phyloP scores from a whole-genome alignment of 2,329 filamentous ascomycete genomes.

The Aspergillus novoparasiticus region DNA sequence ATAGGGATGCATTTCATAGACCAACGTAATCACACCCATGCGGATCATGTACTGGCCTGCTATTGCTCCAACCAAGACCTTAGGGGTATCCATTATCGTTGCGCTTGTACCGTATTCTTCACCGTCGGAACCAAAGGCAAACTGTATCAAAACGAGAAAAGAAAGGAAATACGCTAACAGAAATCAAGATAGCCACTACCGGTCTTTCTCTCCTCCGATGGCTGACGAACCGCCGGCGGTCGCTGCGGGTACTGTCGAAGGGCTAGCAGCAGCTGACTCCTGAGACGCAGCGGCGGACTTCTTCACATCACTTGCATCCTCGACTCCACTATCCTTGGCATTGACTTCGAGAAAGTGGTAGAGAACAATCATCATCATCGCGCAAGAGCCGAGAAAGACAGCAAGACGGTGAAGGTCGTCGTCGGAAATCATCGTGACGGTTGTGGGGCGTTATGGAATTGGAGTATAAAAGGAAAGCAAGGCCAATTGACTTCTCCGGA shows the following conservation, averaged over 20 bases:
- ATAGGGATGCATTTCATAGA: neutral
- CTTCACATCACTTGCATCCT: conserved; percentile 13
- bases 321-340: conserved; percentile 57
- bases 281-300: conserved; percentile 14
- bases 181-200: conserved; percentile 10
- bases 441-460: neutral
- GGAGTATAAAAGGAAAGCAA: neutral
- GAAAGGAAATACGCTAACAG: neutral
- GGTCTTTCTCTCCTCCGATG: conserved; percentile 17
- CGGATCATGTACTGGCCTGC: neutral
- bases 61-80: neutral
- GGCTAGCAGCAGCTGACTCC: conserved; percentile 7
- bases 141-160: neutral
- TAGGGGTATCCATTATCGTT: conserved; percentile 5
- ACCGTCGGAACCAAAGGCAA: neutral
- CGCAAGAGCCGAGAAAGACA: conserved; percentile 84
- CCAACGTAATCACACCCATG: neutral
- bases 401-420: conserved; percentile 85
- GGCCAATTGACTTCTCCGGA: neutral
- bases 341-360: conserved; percentile 98
- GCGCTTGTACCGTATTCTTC: neutral
- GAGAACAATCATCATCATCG: conserved; percentile 89
- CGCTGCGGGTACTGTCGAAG: conserved; percentile 10
- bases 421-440: conserved; percentile 86
- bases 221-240: conserved; percentile 20